These are phyloP conservation scores for Penicillium sp. DNA, from an alignment of 2,329 filamentous ascomycete genomes.

Conservation along the genomic window DNA sequence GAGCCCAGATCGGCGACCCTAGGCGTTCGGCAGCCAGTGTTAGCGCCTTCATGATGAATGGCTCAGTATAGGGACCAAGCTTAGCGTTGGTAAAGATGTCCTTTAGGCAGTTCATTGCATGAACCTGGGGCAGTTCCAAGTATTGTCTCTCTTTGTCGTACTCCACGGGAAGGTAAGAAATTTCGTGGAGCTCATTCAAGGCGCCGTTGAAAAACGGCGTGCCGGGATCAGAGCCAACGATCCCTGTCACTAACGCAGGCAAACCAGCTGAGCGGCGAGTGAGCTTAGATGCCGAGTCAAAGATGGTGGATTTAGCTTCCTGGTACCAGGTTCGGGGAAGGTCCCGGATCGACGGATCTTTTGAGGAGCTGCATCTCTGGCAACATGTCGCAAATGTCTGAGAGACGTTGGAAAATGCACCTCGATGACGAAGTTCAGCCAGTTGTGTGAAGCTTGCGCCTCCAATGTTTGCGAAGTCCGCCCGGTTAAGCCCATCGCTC, in stretches of 20 bases:
- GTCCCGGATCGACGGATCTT: conserved; percentile 41
- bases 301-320: conserved; percentile 65
- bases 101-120: conserved; percentile 90
- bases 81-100: conserved; percentile 85
- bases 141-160: conserved; percentile 38
- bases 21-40: conserved; percentile 78
- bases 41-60: conserved; percentile 70
- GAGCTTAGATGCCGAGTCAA: conserved; percentile 70
- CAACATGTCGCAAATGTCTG: conserved; percentile 84
- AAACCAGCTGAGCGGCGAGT: conserved; percentile 91
- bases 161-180: conserved; percentile 35
- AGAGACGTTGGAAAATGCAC: conserved; percentile 90
- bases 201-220: conserved; percentile 45
- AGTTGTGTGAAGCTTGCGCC: conserved; percentile 78
- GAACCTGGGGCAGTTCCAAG: conserved; percentile 77
- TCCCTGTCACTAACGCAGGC: conserved; percentile 78
- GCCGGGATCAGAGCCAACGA: conserved; percentile 63
- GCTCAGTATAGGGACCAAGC: conserved; percentile 70
- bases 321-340: conserved; percentile 70
- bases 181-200: conserved; percentile 42
- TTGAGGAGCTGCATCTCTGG: conserved; percentile 58
- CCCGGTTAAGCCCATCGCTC: conserved; percentile 49
- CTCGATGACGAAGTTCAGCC: conserved; percentile 78
- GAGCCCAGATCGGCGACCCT: conserved; percentile 82
- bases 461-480: conserved; percentile 66